These are phyloP conservation scores for Hygrophorus pudorinus DNA, from an alignment of 768 basidiomycete genomes.

Conservation along the genomic window DNA sequence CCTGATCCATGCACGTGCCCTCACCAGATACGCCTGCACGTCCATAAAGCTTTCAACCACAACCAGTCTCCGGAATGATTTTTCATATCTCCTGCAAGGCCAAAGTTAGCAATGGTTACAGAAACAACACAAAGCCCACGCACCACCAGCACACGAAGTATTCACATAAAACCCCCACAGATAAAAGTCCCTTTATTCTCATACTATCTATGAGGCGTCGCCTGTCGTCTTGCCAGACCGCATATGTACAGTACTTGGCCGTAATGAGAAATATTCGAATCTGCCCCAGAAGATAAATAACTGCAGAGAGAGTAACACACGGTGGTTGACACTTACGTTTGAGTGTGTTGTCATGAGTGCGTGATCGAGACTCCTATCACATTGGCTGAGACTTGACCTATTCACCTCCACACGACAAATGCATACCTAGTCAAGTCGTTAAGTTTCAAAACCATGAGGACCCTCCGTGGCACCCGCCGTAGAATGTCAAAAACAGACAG, in stretches of 20 bases:
- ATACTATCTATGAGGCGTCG: slow-evolving; percentile 35
- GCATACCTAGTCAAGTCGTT: slow-evolving; percentile 75
- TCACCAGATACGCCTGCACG: slow-evolving; percentile 42
- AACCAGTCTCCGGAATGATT: slow-evolving; percentile 36
- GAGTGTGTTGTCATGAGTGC: slow-evolving; percentile 84
- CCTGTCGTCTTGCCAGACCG: slow-evolving; percentile 69
- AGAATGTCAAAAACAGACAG: slow-evolving; percentile 82
- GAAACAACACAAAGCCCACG: slow-evolving; percentile 15
- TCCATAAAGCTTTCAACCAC: slow-evolving; percentile 59
- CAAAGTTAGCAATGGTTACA: slow-evolving; percentile 2
- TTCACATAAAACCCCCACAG: slow-evolving; percentile 31
- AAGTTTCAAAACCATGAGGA: slow-evolving; percentile 75
- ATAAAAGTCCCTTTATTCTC: slow-evolving; percentile 40
- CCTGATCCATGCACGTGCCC: slow-evolving; percentile 50
- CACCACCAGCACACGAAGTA: slow-evolving; percentile 67
- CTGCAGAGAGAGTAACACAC: neutral
- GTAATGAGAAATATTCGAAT: slow-evolving; percentile 86
- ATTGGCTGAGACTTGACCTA: slow-evolving; percentile 1
- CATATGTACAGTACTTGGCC: slow-evolving; percentile 76
- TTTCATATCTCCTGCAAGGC: slow-evolving; percentile 47
- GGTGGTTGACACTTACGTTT: slow-evolving; percentile 31
- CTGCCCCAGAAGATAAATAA: slow-evolving; percentile 23
- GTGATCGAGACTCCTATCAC: slow-evolving; percentile 62
- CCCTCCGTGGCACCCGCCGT: slow-evolving; percentile 73
- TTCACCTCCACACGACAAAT: neutral